Percentiles rank a stretch among this genome's conserved stretches.
phyloP scores from a whole-genome alignment of 805 yeast genomes.

The Spencermartinsiella europaea region DNA sequence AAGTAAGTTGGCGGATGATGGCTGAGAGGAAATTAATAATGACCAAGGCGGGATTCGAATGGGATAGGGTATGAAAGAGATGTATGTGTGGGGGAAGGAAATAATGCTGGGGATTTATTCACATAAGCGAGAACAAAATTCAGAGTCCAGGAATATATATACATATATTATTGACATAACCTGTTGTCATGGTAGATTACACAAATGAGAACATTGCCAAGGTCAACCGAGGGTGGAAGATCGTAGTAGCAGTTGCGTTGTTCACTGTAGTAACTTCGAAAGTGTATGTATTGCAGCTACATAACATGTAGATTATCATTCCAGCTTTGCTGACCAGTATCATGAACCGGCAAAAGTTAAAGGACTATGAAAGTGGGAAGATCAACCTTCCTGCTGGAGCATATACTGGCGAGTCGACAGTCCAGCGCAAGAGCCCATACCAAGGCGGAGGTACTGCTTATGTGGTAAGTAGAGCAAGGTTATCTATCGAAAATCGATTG shows the following conservation, averaged over 20 bases:
- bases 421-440: conserved; percentile 30
- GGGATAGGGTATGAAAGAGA: too few relatives aligned
- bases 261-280: conserved; percentile 25
- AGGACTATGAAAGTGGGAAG: not conserved
- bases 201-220: conserved; percentile 1
- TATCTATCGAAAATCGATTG: not conserved
- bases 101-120: too few relatives aligned
- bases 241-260: conserved; percentile 26
- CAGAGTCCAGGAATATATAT: too few relatives aligned
- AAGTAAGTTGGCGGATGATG: too few relatives aligned
- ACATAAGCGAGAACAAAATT: too few relatives aligned
- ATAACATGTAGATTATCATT: conserved; percentile 7
- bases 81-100: too few relatives aligned
- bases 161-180: too few relatives aligned
- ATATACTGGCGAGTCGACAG: conserved; percentile 28
- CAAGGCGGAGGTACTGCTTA: conserved; percentile 36
- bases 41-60: not conserved
- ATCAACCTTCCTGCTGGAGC: conserved; percentile 27
- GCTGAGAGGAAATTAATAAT: too few relatives aligned
- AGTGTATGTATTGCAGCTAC: conserved; percentile 18
- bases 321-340: not conserved
- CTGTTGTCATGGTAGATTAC: not conserved
- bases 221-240: conserved; percentile 32
- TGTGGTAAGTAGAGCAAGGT: conserved; percentile 19
- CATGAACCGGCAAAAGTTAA: not conserved